Evolutionary conservation across 2,329 filamentous ascomycete species (phyloP).

Genomic region (Pestalotiopsis sp.): DNA sequence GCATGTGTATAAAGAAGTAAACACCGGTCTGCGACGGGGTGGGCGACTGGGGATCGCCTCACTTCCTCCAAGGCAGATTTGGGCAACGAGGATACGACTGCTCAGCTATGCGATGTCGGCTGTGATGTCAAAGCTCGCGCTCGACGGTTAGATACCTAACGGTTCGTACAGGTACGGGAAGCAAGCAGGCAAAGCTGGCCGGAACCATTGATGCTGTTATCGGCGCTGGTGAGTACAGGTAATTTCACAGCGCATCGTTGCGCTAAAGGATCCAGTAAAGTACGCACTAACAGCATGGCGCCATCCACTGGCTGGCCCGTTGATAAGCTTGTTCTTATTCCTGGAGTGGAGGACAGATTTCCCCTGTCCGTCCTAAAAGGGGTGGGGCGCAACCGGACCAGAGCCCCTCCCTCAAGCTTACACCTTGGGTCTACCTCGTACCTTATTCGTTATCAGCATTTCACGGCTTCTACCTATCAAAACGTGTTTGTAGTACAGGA

Average conservation of each 20-base stretch:
- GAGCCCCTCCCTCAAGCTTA: no score
- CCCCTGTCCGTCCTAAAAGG: background rate
- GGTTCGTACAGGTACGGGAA: background rate
- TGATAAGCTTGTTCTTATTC: constrained; percentile 1
- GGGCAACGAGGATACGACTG: constrained; percentile 6
- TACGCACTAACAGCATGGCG: constrained; percentile 2
- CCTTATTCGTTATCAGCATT: no score
- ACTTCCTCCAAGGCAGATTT: constrained; percentile 6
- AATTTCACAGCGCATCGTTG: background rate
- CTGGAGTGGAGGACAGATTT: background rate
- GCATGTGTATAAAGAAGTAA: constrained; percentile 30
- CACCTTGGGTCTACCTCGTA: no score
- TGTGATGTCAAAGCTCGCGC: background rate
- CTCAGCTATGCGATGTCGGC: background rate
- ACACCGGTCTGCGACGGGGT: constrained; percentile 13
- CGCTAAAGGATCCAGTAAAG: background rate
- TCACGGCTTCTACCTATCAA: no score
- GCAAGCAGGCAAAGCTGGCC: background rate
- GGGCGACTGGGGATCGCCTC: constrained; percentile 12
- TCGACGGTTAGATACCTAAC: background rate
- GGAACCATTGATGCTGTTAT: constrained; percentile 2
- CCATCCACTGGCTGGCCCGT: background rate
- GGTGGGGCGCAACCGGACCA: background rate
- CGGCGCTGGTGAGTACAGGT: background rate
- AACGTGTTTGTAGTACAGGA: no score